Percentiles rank a stretch among this genome's conserved stretches.
phyloP scores from a whole-genome alignment of 441 rosid genomes.

The Metrosideros polymorpha region DNA sequence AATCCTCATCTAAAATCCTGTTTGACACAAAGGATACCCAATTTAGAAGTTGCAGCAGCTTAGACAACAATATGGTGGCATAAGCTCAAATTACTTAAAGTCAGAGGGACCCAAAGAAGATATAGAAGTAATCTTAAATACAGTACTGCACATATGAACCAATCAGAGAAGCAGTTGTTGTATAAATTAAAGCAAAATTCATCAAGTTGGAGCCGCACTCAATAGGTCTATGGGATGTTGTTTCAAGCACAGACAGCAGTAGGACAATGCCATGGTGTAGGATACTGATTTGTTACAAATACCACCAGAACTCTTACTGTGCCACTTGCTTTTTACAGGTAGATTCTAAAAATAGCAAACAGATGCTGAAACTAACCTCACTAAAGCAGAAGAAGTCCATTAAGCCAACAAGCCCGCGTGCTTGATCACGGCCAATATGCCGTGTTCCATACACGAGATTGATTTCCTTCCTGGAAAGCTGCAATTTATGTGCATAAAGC shows the following conservation, averaged over 20 bases:
- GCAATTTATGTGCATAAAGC: slow-evolving; percentile 6
- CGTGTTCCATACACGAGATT: slow-evolving; percentile 73
- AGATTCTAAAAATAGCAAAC: not conserved
- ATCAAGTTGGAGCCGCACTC: not conserved
- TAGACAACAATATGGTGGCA: not conserved
- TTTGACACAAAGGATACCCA: not conserved
- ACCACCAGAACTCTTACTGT: not conserved
- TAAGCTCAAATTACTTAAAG: not conserved
- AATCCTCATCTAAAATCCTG: not conserved
- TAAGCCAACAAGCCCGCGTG: slow-evolving; percentile 77
- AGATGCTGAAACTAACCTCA: slow-evolving; percentile 45
- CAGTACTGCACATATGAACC: not conserved
- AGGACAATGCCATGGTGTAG: not conserved
- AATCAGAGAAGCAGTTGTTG: not conserved
- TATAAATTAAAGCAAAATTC: not conserved
- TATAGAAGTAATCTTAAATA: not conserved
- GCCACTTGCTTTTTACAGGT: not conserved
- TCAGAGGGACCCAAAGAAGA: not conserved
- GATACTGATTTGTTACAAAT: not conserved
- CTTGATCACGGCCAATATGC: slow-evolving; percentile 92
- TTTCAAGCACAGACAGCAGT: not conserved
- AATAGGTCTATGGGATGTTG: not conserved
- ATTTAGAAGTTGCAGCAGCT: not conserved
- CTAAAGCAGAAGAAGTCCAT: slow-evolving; percentile 99
- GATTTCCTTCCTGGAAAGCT: slow-evolving; percentile 67